Evolutionary conservation across 192 early-diverging fungal species (phyloP).

Genomic region (Coemansia sp.): DNA sequence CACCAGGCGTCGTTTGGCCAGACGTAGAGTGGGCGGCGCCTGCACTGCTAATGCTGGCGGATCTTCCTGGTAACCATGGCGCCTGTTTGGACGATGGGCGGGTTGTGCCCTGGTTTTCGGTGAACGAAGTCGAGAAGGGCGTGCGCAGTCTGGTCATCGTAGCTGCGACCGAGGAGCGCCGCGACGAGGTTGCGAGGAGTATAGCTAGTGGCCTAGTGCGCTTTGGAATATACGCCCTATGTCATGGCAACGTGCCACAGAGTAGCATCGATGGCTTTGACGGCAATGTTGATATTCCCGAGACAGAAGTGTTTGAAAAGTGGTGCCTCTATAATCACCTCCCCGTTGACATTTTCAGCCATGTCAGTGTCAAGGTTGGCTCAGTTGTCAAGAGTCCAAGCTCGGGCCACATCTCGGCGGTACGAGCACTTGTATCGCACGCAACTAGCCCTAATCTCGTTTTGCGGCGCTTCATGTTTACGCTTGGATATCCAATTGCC

Average conservation of each 20-base stretch:
- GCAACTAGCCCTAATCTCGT: slow-evolving; percentile 43
- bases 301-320: not conserved
- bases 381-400: slow-evolving; percentile 19
- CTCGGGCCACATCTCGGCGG: slow-evolving; percentile 27
- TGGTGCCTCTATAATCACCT: slow-evolving; percentile 37
- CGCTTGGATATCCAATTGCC: slow-evolving; percentile 53
- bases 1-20: slow-evolving; percentile 48
- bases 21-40: slow-evolving; percentile 30
- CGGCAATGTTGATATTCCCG: not conserved
- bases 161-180: slow-evolving; percentile 16
- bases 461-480: slow-evolving; percentile 56
- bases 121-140: slow-evolving; percentile 60
- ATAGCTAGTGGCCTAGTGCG: slow-evolving; percentile 8
- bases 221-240: slow-evolving; percentile 46
- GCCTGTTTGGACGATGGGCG: not conserved
- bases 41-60: slow-evolving; percentile 13
- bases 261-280: slow-evolving; percentile 5
- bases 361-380: slow-evolving; percentile 1
- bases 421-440: slow-evolving; percentile 13
- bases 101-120: slow-evolving; percentile 38
- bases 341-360: slow-evolving; percentile 30
- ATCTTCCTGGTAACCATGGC: not conserved
- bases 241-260: slow-evolving; percentile 37
- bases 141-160: slow-evolving; percentile 54
- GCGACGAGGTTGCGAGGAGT: not conserved